Base-by-base conservation (phyloP, 129 eudicot species). In the Cynara cardunculus region DNA sequence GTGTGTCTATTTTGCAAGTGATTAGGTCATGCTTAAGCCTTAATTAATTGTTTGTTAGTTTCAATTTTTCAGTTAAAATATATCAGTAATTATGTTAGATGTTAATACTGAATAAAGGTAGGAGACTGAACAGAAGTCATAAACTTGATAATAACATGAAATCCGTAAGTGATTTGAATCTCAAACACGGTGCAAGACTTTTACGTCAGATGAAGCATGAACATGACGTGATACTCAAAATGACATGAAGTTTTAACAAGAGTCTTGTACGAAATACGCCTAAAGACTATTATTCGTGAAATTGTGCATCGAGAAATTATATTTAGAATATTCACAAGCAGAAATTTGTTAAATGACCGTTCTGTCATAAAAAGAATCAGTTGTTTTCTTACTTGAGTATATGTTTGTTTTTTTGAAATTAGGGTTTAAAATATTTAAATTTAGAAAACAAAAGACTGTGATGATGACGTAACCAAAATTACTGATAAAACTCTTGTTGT, bases 1-100 rank as follows among this genome's bases (percentile, higher is more conserved):
- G 59, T 16, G 2, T 69, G 31, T 34, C n/a, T 41, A 25, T 62
- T 30, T 31, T 64, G 21, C 4, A 56, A 62, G 61, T 59, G 67
- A 78, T 78, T 67, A 66, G 39, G 81, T 35, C 72, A 66, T 66
- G 81, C 66, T 78, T 78, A 78, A 49, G 7, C 49, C 44, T 5
- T 27, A 25, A 67, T 18, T 78, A 67, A 27, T 78, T 25, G 41
- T 25, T 44, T 67, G 28, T 61, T n/a, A 22, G 41, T 8, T 49
- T 31, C 9, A 30, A 30, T 31, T 79, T 3, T 16, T n/a, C n/a
- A 22, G 7, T 49, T 49, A 1, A 4, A 16, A 16, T 49, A 16
- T 3, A 16, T 4, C 1, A 16, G 7, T 49, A 49, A 3, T 18
- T 49, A 13, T 46, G 14, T 14, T 4, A 49, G 7, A 16, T 16